phyloP scores from a whole-genome alignment of 768 basidiomycete genomes.

The Lactifluus piperatus region DNA sequence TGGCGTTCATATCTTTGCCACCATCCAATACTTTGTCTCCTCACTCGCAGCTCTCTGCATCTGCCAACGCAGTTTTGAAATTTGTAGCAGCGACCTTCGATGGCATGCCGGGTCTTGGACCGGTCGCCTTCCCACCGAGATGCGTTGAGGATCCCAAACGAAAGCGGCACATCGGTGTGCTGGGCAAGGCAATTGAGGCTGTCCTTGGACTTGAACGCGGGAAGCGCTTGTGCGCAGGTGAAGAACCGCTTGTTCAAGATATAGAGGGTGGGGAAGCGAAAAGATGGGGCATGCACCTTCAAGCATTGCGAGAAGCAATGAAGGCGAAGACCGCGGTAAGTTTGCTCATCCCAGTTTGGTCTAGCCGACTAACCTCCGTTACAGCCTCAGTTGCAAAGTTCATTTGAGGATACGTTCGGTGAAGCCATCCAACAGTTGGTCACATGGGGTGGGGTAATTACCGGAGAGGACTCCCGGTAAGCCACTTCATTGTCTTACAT shows the following conservation, averaged over 20 bases:
- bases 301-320: conserved; percentile 46
- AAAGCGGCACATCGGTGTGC: conserved; percentile 59
- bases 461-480: conserved; percentile 56
- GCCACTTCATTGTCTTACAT: conserved; percentile 25
- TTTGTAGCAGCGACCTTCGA: conserved; percentile 30
- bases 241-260: conserved; percentile 31
- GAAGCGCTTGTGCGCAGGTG: conserved; percentile 52
- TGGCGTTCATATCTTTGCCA: conserved; percentile 35
- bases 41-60: conserved; percentile 26
- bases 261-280: conserved; percentile 61
- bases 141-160: conserved; percentile 73
- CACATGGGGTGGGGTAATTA: conserved; percentile 63
- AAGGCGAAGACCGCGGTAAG: conserved; percentile 49
- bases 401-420: conserved; percentile 66
- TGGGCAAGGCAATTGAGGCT: conserved; percentile 66
- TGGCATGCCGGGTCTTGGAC: conserved; percentile 70
- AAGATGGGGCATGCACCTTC: conserved; percentile 65
- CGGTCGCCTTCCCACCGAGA: conserved; percentile 64
- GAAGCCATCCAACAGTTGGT: conserved; percentile 72
- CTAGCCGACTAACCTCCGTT: background rate
- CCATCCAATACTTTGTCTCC: conserved; percentile 31
- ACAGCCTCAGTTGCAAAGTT: conserved; percentile 45
- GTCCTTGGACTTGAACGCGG: conserved; percentile 57
- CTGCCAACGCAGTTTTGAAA: conserved; percentile 26
- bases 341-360: background rate